Base-by-base conservation (phyloP, 2,329 filamentous ascomycete species). In the Aspergillus pseudoviridinutans region DNA sequence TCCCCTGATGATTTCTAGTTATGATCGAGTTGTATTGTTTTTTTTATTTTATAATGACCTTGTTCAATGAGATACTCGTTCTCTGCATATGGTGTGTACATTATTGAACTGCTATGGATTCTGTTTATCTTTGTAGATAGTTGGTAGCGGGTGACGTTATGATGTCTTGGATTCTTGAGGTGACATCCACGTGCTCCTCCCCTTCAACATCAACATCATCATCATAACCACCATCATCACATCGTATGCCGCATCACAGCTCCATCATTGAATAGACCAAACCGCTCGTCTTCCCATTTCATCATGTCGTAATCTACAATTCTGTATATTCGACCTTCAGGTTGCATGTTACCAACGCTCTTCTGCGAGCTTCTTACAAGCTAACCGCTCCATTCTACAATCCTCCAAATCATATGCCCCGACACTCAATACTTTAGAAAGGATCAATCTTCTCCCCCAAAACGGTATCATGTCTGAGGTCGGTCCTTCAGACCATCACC, bases 1-100 rank as follows among this genome's bases (percentile, higher is more conserved):
- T 55, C 53, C 53, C 53, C 53, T 55, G 47, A 44, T 55, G 53
- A 50, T 50, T 49, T 25, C 2, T 17, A 17, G 32, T 38, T 38
- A 38, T 7, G 14, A 14, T 9, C 41, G 41, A 44, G n/a, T 22
- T 46, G 42, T 24, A 24, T 12, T 46, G 42, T 17, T 20, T 2
- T 2, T 46, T 46, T 9, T 14, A 24, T 46, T 46, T 17, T 14
- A 3, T 38, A 38, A 17, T 38, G 32, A 17, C 42, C 22, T 12
- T 46, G 3, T 24, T 46, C 8, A 10, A 9, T 24, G 42, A 22
- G n/a, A 8, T 46, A 4, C 8, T 9, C 20, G 22, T 24, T 38
- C 6, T 38, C 42, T 24, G 42, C 42, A 46, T 24, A 46, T 12
- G 22, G n/a, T 3, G 41, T 46, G 42, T 46, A 46, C 22, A 46